Percentiles rank a stretch among this genome's conserved stretches.
Evolutionary conservation across 2,329 filamentous ascomycete genomes (phyloP).

Genomic region (Eutypella sp.): DNA sequence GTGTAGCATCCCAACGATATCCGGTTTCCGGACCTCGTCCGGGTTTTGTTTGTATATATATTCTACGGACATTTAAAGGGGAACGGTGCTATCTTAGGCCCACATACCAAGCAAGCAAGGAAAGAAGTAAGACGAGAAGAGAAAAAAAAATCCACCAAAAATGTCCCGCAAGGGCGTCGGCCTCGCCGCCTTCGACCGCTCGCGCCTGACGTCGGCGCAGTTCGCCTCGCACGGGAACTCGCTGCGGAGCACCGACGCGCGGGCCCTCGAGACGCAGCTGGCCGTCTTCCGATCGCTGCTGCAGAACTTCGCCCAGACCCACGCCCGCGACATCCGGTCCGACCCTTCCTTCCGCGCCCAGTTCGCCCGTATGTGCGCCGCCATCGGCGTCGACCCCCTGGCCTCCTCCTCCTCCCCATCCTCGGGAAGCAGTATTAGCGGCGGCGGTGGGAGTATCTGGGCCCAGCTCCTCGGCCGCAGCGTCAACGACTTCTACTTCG

Average conservation of each 20-base stretch:
- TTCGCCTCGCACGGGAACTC: conserved; percentile 86
- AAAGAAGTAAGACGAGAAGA: not conserved
- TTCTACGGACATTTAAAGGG: too few relatives aligned
- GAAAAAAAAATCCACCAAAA: conserved; percentile 3
- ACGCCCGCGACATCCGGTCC: conserved; percentile 92
- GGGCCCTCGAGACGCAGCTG: conserved; percentile 86
- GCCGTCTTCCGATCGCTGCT: conserved; percentile 93
- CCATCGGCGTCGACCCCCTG: conserved; percentile 92
- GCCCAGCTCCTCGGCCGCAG: conserved; percentile 84
- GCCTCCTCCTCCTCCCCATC: conserved; percentile 48
- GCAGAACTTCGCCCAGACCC: conserved; percentile 90
- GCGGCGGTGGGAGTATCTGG: conserved; percentile 70
- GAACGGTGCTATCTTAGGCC: too few relatives aligned
- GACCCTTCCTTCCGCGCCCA: conserved; percentile 93
- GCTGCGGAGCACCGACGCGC: conserved; percentile 78
- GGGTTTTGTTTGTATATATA: too few relatives aligned
- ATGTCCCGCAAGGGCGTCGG: conserved; percentile 82
- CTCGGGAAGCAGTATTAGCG: conserved; percentile 37
- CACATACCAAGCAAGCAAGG: too few relatives aligned
- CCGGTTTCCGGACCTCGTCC: too few relatives aligned
- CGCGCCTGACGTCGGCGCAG: conserved; percentile 77
- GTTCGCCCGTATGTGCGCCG: conserved; percentile 97
- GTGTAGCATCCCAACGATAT: too few relatives aligned
- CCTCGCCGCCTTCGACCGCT: conserved; percentile 83
- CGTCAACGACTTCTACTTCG: conserved; percentile 98